Conservation (phyloP, 2,329 filamentous ascomycete genomes). For the Pyrenochaeta sp. region DNA sequence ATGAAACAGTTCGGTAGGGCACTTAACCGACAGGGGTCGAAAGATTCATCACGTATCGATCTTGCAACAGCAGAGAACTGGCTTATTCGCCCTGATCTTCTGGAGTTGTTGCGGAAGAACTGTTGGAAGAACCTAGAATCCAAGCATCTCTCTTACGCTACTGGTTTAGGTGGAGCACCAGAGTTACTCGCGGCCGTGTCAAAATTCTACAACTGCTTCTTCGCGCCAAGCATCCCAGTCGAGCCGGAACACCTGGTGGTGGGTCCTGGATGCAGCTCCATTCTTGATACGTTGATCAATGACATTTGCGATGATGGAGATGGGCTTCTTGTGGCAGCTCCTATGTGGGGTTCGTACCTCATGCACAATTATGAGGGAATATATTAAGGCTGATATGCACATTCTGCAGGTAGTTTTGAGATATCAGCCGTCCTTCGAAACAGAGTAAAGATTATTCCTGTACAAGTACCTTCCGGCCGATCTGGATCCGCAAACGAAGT, state of each 20-base stretch:
- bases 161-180: conserved; percentile 10
- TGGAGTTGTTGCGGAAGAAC: conserved; percentile 16
- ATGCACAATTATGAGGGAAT: too few species aligned
- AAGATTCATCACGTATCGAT: conserved; percentile 17
- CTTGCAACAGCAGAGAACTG: conserved; percentile 33
- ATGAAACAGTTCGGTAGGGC: too few species aligned
- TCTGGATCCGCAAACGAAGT: too few species aligned
- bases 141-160: too few species aligned
- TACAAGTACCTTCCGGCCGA: too few species aligned
- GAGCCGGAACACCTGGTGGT: conserved; percentile 23
- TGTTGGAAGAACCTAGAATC: conserved; percentile 4
- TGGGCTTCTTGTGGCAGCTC: conserved; percentile 39
- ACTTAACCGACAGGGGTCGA: too few species aligned
- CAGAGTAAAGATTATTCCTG: too few species aligned
- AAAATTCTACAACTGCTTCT: conserved; percentile 37
- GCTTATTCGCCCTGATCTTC: conserved; percentile 24
- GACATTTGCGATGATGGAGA: conserved; percentile 48
- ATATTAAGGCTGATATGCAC: too few species aligned
- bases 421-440: too few species aligned
- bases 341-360: conserved; percentile 36
- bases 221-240: conserved; percentile 31
- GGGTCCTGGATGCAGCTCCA: conserved; percentile 22
- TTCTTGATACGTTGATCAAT: conserved; percentile 40
- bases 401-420: too few species aligned
- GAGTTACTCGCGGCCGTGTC: conserved; percentile 23